These are phyloP conservation scores for Psophocarpus tetragonolobus DNA, from an alignment of 306 rosid species.

Conservation along the genomic window DNA sequence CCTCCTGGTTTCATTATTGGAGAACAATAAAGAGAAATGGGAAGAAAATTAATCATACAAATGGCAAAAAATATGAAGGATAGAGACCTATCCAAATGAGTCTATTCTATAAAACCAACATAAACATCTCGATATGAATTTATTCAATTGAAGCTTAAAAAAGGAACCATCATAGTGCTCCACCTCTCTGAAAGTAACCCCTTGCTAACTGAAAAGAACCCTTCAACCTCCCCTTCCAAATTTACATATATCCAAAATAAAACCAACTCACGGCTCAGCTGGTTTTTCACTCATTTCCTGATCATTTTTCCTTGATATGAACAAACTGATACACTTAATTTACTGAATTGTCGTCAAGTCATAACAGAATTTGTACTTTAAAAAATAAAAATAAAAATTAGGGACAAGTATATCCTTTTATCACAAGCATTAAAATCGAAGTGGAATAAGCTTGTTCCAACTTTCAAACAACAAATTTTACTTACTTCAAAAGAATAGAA, in stretches of 20 bases:
- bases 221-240: conserved; percentile 42
- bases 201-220: conserved; percentile 66
- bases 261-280: conserved; percentile 9
- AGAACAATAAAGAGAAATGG: conserved; percentile 8
- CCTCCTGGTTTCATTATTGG: background rate
- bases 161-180: conserved; percentile 35
- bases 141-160: conserved; percentile 38
- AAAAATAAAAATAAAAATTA: background rate
- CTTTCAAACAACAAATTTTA: conserved; percentile 29
- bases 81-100: conserved; percentile 34
- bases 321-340: background rate
- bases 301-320: conserved; percentile 1
- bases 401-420: background rate
- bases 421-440: conserved; percentile 9
- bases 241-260: conserved; percentile 27
- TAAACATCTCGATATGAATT: conserved; percentile 32
- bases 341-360: background rate
- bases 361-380: conserved; percentile 7
- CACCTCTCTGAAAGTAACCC: conserved; percentile 59
- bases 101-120: conserved; percentile 33
- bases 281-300: background rate
- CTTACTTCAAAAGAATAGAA: conserved; percentile 34
- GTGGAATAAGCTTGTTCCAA: conserved; percentile 21
- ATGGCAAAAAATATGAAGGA: conserved; percentile 41
- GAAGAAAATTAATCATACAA: conserved; percentile 29